Base-by-base conservation (phyloP, 768 basidiomycete species). In the Daedalea quercina region DNA sequence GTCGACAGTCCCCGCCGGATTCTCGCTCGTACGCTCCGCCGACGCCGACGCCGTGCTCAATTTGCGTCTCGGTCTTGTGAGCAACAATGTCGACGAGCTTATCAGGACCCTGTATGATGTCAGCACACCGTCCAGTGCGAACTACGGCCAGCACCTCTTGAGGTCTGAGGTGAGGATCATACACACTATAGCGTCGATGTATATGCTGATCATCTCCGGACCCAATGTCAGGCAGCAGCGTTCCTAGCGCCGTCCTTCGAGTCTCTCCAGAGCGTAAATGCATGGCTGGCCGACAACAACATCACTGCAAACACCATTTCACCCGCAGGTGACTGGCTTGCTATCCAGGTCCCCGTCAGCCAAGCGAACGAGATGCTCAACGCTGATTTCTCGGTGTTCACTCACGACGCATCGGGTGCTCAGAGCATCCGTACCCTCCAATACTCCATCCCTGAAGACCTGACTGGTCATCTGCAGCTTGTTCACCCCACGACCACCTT, bases 141-240 rank as follows among this genome's bases (percentile, higher is more conserved):
- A 59, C 11, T 74, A 70, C 57, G 69, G 73, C 19, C 67, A 73
- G 57, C 69, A 71, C 50, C 55, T 76, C 26, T 67, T 59, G 49
- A 63, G 65, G 57, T 72, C 69, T 13, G 65, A 74, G 65, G 73
- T 75, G 55, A 19, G 57, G 17, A 28, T 75, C 52, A 79, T 23
- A 71, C 75, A 41, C 76, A 79, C 4, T 17, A 17, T 19, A 40
- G 19, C 17, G 37, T 15, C 59, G 76, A 75, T 44, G 76, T 82
- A 7, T 0, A 11, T 13, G 19, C 19, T 11, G 3, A 7, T 8
- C 48, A 56, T 50, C n/a, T n/a, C n/a, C n/a, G n/a, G 53, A 31
- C 6, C 28, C 28, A 11, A 31, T 31, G 51, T 44, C 26, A 61
- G 54, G 54, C 44, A n/a, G 54, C 26, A 19, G 17, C 20, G n/a